Evolutionary conservation across 495 filamentous ascomycete genomes (phyloP).

Genomic region (Penicillium robsamsonii): DNA sequence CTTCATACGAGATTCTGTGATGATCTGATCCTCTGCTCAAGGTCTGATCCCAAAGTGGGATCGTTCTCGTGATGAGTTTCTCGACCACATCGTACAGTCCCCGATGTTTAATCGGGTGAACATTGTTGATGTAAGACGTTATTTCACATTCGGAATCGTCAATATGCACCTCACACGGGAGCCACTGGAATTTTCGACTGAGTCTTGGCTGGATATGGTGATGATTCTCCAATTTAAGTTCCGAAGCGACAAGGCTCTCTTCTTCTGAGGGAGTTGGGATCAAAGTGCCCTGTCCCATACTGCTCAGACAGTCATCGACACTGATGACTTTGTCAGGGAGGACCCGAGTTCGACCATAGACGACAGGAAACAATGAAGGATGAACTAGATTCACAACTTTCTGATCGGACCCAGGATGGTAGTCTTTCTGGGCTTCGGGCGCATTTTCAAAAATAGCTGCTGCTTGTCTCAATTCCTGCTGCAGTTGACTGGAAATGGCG

Average conservation of each 20-base stretch:
- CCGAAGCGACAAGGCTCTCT: neutral
- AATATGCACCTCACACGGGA: conserved; percentile 52
- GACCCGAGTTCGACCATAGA: conserved; percentile 52
- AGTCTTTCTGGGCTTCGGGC: conserved; percentile 51
- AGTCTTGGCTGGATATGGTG: neutral
- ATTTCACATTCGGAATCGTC: conserved; percentile 31
- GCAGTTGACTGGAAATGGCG: conserved; percentile 27
- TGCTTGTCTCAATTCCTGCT: conserved; percentile 24
- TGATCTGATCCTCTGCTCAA: conserved; percentile 1
- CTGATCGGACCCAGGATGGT: conserved; percentile 53
- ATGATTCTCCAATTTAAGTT: too few relatives aligned
- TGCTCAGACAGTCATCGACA: conserved; percentile 40
- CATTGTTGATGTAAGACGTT: conserved; percentile 59
- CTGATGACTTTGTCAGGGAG: conserved; percentile 38
- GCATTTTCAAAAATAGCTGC: conserved; percentile 43
- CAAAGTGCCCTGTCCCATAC: conserved; percentile 25
- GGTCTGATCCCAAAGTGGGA: conserved; percentile 54
- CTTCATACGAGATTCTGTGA: conserved; percentile 16
- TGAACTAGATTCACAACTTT: conserved; percentile 61
- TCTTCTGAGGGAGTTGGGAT: neutral
- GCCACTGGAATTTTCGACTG: conserved; percentile 53
- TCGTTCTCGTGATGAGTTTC: conserved; percentile 42
- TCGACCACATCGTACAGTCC: conserved; percentile 53
- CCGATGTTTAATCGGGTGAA: conserved; percentile 48
- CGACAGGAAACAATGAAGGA: conserved; percentile 59